These are phyloP conservation scores for Adiantum capillusveneris DNA, from an alignment of 75 land plant genomes.

Conservation along the genomic window DNA sequence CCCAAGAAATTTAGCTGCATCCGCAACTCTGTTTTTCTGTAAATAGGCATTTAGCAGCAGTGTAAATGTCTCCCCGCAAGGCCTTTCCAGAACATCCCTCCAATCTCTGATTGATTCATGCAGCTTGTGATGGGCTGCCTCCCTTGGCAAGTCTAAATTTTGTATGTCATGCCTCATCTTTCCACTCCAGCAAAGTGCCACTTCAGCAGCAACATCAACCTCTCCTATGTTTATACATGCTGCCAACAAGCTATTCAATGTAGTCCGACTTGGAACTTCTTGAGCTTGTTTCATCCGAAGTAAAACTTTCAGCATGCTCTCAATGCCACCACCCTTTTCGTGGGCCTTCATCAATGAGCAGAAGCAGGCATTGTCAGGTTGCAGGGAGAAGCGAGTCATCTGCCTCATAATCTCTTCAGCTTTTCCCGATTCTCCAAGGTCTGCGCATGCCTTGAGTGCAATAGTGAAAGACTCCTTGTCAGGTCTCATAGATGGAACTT, in stretches of 20 bases:
- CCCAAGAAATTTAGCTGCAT: conserved; percentile 2
- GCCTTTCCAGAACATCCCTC: background rate
- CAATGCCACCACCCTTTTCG: background rate
- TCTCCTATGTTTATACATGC: conserved; percentile 39
- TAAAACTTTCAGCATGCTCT: background rate
- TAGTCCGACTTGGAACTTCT: conserved; percentile 34
- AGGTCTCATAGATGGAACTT: background rate
- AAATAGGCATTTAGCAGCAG: background rate
- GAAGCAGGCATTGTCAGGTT: background rate
- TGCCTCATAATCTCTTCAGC: conserved; percentile 1
- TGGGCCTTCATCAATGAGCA: conserved; percentile 3
- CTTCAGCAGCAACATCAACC: conserved; percentile 21
- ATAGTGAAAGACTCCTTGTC: background rate
- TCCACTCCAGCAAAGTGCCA: background rate
- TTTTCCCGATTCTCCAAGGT: background rate
- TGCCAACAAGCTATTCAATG: conserved; percentile 44
- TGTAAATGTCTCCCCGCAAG: conserved; percentile 1
- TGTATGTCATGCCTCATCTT: background rate
- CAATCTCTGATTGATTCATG: background rate
- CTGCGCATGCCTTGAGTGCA: background rate
- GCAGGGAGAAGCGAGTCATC: background rate
- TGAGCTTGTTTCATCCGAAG: conserved; percentile 17
- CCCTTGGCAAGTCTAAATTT: background rate
- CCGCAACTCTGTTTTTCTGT: background rate
- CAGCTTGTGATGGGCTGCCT: background rate